A percentile compares a stretch with the other conserved stretches of the same genome.
Evolutionary conservation across 306 rosid species (phyloP).

Genomic region (Begonia fuchsioides): DNA sequence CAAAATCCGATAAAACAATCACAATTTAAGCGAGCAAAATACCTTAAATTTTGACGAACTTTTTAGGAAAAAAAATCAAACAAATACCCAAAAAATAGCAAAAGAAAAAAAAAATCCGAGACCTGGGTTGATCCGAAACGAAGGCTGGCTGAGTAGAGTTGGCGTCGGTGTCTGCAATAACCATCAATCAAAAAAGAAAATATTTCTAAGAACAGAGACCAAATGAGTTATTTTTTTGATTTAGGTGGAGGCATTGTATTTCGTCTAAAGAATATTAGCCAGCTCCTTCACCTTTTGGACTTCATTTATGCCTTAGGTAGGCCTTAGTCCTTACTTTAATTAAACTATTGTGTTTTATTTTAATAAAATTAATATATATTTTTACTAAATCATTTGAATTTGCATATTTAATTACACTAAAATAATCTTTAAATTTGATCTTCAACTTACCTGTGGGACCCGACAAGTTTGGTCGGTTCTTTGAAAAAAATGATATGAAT

Average conservation of each 20-base stretch:
- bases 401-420: too few relatives aligned
- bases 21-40: conserved; percentile 1
- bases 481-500: too few relatives aligned
- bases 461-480: too few relatives aligned
- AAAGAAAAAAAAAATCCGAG: neutral
- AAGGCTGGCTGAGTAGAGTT: conserved; percentile 26
- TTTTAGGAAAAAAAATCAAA: neutral
- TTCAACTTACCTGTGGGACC: too few relatives aligned
- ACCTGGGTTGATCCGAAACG: conserved; percentile 64
- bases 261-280: too few relatives aligned
- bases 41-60: neutral
- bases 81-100: neutral
- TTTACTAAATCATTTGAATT: too few relatives aligned
- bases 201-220: conserved; percentile 7
- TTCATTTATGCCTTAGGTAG: too few relatives aligned
- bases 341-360: too few relatives aligned
- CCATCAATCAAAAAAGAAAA: conserved; percentile 23
- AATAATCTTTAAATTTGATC: too few relatives aligned
- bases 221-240: neutral
- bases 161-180: conserved; percentile 31
- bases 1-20: neutral
- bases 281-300: too few relatives aligned
- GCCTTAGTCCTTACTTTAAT: too few relatives aligned
- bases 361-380: too few relatives aligned
- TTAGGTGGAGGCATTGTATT: neutral